Evolutionary conservation across 2,329 filamentous ascomycete genomes (phyloP).

Genomic region (Monosporascus sp.): DNA sequence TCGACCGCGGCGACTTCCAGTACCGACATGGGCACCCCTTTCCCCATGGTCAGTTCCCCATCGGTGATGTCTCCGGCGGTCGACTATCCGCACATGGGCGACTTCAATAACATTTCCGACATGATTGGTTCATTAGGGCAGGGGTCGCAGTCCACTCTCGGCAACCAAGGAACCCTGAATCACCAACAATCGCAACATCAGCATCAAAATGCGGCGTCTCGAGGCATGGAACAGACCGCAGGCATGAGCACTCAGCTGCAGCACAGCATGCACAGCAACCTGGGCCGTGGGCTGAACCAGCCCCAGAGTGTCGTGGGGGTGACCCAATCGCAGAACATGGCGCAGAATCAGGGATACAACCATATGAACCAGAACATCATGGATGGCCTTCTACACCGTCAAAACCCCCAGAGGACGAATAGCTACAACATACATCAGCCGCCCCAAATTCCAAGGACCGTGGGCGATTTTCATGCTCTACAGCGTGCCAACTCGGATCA

Average conservation of each 20-base stretch:
- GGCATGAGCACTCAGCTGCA: slow-evolving; percentile 29
- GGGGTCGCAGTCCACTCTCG: slow-evolving; percentile 25
- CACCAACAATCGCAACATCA: slow-evolving; percentile 26
- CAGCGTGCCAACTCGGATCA: slow-evolving; percentile 40
- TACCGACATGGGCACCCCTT: slow-evolving; percentile 44
- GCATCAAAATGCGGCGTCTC: slow-evolving; percentile 17
- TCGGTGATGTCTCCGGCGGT: slow-evolving; percentile 46
- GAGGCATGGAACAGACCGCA: slow-evolving; percentile 27
- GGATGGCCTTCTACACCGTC: slow-evolving; percentile 28
- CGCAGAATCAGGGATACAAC: slow-evolving; percentile 21
- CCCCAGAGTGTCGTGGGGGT: slow-evolving; percentile 25
- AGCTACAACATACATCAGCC: slow-evolving; percentile 33
- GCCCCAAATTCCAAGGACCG: slow-evolving; percentile 33
- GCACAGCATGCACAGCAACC: slow-evolving; percentile 24
- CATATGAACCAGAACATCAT: slow-evolving; percentile 22
- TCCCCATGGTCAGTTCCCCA: slow-evolving; percentile 42
- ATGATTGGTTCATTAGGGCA: slow-evolving; percentile 46
- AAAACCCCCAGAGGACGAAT: slow-evolving; percentile 31
- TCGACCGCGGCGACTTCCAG: slow-evolving; percentile 27
- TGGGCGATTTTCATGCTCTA: slow-evolving; percentile 45
- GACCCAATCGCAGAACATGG: slow-evolving; percentile 22
- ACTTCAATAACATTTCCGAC: slow-evolving; percentile 46
- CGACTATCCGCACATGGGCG: slow-evolving; percentile 43
- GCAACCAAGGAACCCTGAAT: slow-evolving; percentile 25
- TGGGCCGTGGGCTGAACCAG: slow-evolving; percentile 24